These are phyloP conservation scores for Basipetospora chlamydospora DNA, from an alignment of 2,329 filamentous ascomycete genomes.

Conservation along the genomic window DNA sequence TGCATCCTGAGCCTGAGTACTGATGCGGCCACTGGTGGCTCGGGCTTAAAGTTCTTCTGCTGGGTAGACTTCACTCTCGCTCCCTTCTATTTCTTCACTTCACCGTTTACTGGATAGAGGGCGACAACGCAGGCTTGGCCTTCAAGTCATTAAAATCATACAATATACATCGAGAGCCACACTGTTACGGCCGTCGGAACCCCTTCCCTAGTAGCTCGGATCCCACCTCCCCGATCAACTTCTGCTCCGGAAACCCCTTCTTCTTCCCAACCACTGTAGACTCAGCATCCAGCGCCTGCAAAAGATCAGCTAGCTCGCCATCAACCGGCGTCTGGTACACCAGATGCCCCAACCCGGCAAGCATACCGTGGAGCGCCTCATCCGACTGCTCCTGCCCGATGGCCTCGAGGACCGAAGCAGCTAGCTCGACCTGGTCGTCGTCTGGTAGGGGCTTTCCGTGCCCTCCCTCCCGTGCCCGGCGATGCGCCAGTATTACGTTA, in stretches of 20 bases:
- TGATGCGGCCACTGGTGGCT: too few relatives aligned
- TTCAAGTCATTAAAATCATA: too few relatives aligned
- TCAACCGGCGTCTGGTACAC: constrained; percentile 55
- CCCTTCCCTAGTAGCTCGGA: constrained; percentile 36
- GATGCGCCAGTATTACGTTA: constrained; percentile 63
- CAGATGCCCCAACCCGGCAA: constrained; percentile 63
- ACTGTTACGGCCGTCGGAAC: constrained; percentile 19
- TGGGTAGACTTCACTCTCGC: too few relatives aligned
- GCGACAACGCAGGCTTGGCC: too few relatives aligned
- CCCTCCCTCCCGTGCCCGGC: constrained; percentile 45
- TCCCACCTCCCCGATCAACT: constrained; percentile 41
- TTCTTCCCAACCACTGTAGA: constrained; percentile 47
- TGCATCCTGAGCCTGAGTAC: too few relatives aligned
- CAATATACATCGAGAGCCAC: too few relatives aligned
- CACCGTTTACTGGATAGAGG: too few relatives aligned
- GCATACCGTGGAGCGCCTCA: constrained; percentile 63
- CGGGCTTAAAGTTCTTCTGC: too few relatives aligned
- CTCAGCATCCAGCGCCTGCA: constrained; percentile 61
- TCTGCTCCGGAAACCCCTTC: constrained; percentile 39
- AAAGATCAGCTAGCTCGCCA: constrained; percentile 67
- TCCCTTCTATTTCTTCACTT: too few relatives aligned
- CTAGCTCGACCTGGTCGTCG: constrained; percentile 63
- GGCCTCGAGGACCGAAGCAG: constrained; percentile 67
- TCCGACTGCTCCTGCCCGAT: constrained; percentile 44
- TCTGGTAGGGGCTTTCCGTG: constrained; percentile 46